phyloP scores from a whole-genome alignment of 2,329 filamentous ascomycete species.

The Xylaria sp. region DNA sequence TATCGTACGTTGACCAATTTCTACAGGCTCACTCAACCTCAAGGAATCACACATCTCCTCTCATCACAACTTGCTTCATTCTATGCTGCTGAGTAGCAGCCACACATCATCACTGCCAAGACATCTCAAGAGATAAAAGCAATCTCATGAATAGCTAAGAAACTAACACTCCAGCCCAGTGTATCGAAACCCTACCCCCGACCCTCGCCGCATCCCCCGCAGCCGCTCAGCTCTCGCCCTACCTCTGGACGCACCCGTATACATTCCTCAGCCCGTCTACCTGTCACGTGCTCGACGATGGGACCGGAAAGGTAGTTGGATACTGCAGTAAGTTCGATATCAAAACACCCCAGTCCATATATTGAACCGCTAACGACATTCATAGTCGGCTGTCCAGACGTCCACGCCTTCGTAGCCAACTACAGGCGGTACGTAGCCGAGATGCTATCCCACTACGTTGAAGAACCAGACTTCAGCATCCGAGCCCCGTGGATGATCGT shows the following conservation, averaged over 20 bases:
- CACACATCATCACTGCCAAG: background rate
- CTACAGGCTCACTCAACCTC: background rate
- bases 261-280: slow-evolving; percentile 57
- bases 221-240: slow-evolving; percentile 55
- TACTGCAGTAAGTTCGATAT: slow-evolving; percentile 58
- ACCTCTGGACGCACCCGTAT: slow-evolving; percentile 64
- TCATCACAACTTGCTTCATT: background rate
- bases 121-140: background rate
- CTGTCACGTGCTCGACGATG: slow-evolving; percentile 62
- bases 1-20: slow-evolving; percentile 50
- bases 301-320: slow-evolving; percentile 56
- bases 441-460: slow-evolving; percentile 50
- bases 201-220: slow-evolving; percentile 52
- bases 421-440: slow-evolving; percentile 54
- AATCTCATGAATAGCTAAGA: background rate
- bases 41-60: background rate
- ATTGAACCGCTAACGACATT: background rate
- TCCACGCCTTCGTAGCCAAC: slow-evolving; percentile 51
- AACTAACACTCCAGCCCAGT: slow-evolving; percentile 49
- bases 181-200: slow-evolving; percentile 59
- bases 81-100: background rate
- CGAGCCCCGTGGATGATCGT: slow-evolving; percentile 48
- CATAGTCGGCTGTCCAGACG: slow-evolving; percentile 49
- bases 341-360: too few relatives aligned
- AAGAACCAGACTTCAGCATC: slow-evolving; percentile 43